These are phyloP conservation scores for Loxodes magnus DNA, from an alignment of 73 alveolate genomes.

Conservation along the genomic window DNA sequence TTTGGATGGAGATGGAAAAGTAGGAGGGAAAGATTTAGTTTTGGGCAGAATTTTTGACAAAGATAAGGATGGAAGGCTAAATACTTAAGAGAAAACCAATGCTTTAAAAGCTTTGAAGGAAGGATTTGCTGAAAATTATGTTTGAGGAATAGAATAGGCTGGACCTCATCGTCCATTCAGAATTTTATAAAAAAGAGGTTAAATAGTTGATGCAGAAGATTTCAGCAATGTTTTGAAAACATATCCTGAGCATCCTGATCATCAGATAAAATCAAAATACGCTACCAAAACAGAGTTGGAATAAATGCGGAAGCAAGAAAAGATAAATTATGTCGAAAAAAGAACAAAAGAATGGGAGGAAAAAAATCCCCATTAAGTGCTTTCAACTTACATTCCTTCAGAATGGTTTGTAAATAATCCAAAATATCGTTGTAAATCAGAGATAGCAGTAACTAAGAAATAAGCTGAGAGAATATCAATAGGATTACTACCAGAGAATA, in stretches of 20 bases:
- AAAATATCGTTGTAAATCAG: constrained; percentile 30
- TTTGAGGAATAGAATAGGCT: constrained; percentile 48
- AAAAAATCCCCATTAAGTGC: constrained; percentile 44
- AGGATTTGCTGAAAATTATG: constrained; percentile 35
- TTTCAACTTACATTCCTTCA: constrained; percentile 17
- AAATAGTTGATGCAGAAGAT: constrained; percentile 63
- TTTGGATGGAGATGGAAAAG: constrained; percentile 81
- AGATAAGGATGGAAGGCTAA: constrained; percentile 72
- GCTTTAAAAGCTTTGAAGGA: constrained; percentile 20
- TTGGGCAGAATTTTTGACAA: constrained; percentile 66
- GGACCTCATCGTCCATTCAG: constrained; percentile 52
- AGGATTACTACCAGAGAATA: constrained; percentile 42
- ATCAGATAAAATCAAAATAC: constrained; percentile 23
- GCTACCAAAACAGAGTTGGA: background rate
- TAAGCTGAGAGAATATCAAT: constrained; percentile 43
- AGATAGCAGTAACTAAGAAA: constrained; percentile 37
- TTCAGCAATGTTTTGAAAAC: constrained; percentile 47
- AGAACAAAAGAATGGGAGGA: constrained; percentile 59
- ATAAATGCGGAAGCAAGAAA: background rate
- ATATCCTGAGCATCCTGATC: constrained; percentile 57
- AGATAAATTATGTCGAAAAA: constrained; percentile 19
- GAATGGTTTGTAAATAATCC: constrained; percentile 51
- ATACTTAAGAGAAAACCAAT: constrained; percentile 30
- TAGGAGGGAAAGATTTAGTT: constrained; percentile 76
- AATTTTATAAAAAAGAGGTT: constrained; percentile 63